Conservation (phyloP, 2,329 filamentous ascomycete species). For the Pyricularia pennisetigena region DNA sequence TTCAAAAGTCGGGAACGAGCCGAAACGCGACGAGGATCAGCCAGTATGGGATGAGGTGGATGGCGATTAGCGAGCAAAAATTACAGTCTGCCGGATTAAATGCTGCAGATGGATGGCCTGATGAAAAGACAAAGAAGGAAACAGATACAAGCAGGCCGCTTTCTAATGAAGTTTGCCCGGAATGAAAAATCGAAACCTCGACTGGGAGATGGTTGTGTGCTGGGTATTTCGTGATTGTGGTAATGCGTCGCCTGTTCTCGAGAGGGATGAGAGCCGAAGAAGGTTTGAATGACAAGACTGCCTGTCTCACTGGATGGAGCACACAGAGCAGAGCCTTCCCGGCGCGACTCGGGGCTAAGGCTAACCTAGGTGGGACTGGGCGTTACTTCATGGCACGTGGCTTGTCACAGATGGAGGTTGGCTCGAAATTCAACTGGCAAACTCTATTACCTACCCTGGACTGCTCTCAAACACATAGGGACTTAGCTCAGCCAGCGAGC, state of each 20-base stretch:
- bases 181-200: background rate
- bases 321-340: background rate
- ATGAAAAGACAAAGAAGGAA: background rate
- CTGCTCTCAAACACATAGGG: background rate
- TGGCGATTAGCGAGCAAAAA: background rate
- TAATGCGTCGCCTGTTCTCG: background rate
- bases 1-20: background rate
- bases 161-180: background rate
- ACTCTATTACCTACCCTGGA: background rate
- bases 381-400: constrained; percentile 10
- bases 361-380: background rate
- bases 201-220: background rate
- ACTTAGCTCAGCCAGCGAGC: background rate
- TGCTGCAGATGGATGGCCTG: background rate
- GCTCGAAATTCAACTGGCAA: background rate
- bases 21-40: background rate
- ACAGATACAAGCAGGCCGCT: background rate
- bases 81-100: background rate
- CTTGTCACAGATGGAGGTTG: constrained; percentile 9
- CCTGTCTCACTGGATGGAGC: background rate
- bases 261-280: background rate
- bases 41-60: background rate
- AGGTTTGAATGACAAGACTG: background rate
- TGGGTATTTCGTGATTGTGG: background rate
- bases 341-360: background rate